These are phyloP conservation scores for Dendrobium officinale DNA, from an alignment of 106 monocot genomes.

Conservation along the genomic window DNA sequence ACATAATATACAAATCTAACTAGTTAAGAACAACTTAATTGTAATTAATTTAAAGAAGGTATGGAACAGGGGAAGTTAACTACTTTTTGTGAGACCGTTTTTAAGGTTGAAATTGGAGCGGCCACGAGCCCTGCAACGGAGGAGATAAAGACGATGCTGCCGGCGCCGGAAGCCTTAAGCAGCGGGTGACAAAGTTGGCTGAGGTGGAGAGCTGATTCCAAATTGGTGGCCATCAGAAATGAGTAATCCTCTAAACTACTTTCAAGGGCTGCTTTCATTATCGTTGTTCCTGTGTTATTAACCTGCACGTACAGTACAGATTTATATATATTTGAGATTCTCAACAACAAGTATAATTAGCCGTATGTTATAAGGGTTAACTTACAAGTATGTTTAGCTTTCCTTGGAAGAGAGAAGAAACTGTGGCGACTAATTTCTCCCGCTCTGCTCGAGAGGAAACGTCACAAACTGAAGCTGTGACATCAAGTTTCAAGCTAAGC, in stretches of 20 bases:
- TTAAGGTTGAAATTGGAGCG: neutral
- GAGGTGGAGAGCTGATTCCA: constrained; percentile 19
- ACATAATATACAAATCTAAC: too few relatives aligned
- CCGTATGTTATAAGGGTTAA: neutral
- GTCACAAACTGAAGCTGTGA: constrained; percentile 60
- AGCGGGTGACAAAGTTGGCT: constrained; percentile 19
- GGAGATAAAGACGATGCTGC: constrained; percentile 22
- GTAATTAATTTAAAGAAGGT: neutral
- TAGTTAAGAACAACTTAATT: neutral
- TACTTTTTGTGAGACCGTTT: constrained; percentile 20
- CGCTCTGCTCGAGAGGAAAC: constrained; percentile 28
- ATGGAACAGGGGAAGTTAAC: too few relatives aligned
- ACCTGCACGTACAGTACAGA: neutral
- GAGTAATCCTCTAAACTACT: neutral
- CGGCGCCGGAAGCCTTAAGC: constrained; percentile 14
- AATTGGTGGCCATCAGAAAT: constrained; percentile 16
- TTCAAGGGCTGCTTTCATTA: neutral
- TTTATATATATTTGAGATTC: too few relatives aligned
- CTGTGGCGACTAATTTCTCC: constrained; percentile 29
- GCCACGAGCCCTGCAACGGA: constrained; percentile 6
- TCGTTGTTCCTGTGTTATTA: constrained; percentile 4
- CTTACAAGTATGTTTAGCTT: constrained; percentile 84
- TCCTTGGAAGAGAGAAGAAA: constrained; percentile 33
- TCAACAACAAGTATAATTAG: too few relatives aligned
- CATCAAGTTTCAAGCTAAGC: constrained; percentile 31